These are phyloP conservation scores for Sisymbrium irio DNA, from an alignment of 345 rosid genomes.

Conservation along the genomic window DNA sequence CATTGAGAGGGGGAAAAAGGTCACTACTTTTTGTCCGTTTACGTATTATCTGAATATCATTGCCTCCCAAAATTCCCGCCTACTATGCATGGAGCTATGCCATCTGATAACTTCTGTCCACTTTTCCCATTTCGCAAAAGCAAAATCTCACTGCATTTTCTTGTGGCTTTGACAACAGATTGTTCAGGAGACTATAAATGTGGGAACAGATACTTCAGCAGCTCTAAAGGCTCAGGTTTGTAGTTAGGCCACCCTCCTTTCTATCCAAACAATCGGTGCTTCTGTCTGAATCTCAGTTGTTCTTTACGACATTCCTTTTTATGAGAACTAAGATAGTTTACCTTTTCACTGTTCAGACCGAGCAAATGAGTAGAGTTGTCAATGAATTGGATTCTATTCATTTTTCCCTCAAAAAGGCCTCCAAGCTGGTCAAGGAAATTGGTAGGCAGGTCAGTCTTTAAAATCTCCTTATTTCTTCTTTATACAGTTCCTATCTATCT, in stretches of 20 bases:
- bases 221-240: slow-evolving; percentile 91
- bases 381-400: slow-evolving; percentile 95
- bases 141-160: slow-evolving; percentile 1
- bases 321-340: slow-evolving; percentile 24
- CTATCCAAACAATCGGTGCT: background rate
- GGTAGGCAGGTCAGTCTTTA: slow-evolving; percentile 91
- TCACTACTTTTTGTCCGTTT: slow-evolving; percentile 5
- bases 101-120: background rate
- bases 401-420: slow-evolving; percentile 91
- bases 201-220: slow-evolving; percentile 88
- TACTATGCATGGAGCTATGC: background rate
- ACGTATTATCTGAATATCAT: background rate
- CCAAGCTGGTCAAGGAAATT: slow-evolving; percentile 90
- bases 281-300: slow-evolving; percentile 7
- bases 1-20: slow-evolving; percentile 85
- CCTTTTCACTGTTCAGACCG: slow-evolving; percentile 57
- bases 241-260: slow-evolving; percentile 8
- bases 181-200: slow-evolving; percentile 81
- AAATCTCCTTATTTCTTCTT: slow-evolving; percentile 25
- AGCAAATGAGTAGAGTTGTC: slow-evolving; percentile 97
- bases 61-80: background rate
- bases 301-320: background rate
- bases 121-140: background rate
- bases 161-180: slow-evolving; percentile 44
- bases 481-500: background rate